These are phyloP conservation scores for Aspergillus kassunensis DNA, from an alignment of 495 filamentous ascomycete species.

Conservation along the genomic window DNA sequence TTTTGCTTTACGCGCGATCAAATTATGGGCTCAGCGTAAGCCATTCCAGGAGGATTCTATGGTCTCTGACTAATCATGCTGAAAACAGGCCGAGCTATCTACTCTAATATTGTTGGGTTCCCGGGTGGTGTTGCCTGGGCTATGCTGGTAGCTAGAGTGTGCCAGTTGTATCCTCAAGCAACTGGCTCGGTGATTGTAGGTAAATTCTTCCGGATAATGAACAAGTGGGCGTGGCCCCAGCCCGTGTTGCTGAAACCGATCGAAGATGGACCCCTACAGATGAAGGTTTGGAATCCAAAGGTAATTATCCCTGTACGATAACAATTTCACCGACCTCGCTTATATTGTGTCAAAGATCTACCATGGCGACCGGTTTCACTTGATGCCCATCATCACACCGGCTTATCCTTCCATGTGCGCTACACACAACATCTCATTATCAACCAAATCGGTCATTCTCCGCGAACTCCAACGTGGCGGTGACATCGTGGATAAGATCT, in stretches of 20 bases:
- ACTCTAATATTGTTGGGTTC: constrained; percentile 92
- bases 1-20: constrained; percentile 82
- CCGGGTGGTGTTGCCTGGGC: constrained; percentile 97
- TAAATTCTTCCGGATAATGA: constrained; percentile 93
- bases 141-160: constrained; percentile 92
- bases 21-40: constrained; percentile 89
- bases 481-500: constrained; percentile 76
- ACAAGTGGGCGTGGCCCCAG: constrained; percentile 88
- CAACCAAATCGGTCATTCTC: constrained; percentile 78
- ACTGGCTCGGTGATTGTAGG: constrained; percentile 76
- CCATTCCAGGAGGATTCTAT: neutral
- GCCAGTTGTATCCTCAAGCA: constrained; percentile 94
- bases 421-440: constrained; percentile 86
- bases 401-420: constrained; percentile 96
- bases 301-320: constrained; percentile 36
- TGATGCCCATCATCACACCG: constrained; percentile 97
- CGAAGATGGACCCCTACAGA: constrained; percentile 74
- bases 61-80: neutral
- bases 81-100: constrained; percentile 68
- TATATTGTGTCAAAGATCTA: constrained; percentile 56
- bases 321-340: neutral
- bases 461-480: constrained; percentile 75
- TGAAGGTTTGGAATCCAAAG: constrained; percentile 92
- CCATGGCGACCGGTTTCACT: constrained; percentile 70
- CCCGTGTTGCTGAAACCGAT: constrained; percentile 86